phyloP scores from a whole-genome alignment of 495 filamentous ascomycete species.

The Staphylotrichum longicolle region DNA sequence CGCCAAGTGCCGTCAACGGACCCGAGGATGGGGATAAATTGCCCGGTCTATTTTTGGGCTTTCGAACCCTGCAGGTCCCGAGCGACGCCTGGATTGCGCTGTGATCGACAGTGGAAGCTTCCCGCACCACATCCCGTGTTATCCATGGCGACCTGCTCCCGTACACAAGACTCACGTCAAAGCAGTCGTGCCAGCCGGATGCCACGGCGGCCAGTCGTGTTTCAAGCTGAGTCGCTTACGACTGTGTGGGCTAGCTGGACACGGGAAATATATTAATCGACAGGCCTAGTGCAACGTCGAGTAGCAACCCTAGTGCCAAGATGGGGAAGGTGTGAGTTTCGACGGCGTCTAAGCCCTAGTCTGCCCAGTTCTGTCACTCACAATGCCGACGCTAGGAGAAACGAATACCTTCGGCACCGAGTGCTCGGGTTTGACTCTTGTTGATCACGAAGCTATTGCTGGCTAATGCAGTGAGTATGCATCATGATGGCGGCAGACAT shows the following conservation, averaged over 20 bases:
- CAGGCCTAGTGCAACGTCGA: background rate
- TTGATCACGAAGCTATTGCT: conserved; percentile 5
- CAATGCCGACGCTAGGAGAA: conserved; percentile 7
- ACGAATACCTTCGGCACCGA: background rate
- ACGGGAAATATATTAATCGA: conserved; percentile 11
- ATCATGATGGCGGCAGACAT: background rate
- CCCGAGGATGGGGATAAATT: background rate
- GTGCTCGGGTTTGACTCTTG: background rate
- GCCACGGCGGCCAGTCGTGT: conserved; percentile 7
- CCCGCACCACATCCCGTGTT: background rate
- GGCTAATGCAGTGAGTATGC: background rate
- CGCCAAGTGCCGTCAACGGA: background rate
- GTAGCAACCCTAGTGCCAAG: background rate
- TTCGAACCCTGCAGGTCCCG: background rate
- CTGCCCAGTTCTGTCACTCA: conserved; percentile 1
- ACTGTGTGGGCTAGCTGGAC: background rate
- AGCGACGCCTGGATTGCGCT: no score
- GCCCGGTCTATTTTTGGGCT: conserved; percentile 5
- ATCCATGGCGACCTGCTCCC: background rate
- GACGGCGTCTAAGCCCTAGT: background rate
- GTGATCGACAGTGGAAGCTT: background rate
- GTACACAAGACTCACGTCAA: no score
- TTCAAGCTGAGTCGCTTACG: conserved; percentile 13
- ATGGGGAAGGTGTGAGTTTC: background rate
- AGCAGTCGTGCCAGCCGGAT: background rate